Evolutionary conservation across 163 green algal species (phyloP), one percentile per base, ranked within the genome.

Genomic region (Volvox carteri): DNA sequence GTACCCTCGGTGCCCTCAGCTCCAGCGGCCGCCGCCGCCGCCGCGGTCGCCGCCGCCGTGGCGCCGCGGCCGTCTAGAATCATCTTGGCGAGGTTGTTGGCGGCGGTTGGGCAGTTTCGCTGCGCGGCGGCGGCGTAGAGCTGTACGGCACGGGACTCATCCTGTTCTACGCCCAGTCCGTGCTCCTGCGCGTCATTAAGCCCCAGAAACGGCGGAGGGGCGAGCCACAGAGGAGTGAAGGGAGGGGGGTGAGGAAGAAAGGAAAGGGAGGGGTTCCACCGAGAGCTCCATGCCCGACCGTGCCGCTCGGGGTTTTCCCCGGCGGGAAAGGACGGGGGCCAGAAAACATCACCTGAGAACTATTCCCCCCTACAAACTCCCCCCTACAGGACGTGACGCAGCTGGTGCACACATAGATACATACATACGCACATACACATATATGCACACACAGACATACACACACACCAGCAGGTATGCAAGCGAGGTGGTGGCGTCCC

Each of bases 21-120:
- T 25, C 35, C 58, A 56, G 37, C 78, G 1, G 56, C 58, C 7
- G 78, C 58, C 16, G 78, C 78, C 1, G 58, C 60, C 18, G 78
- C 56, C 25, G 60, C 60, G 28, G 42, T 70, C 39, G 37, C 56
- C 21, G 56, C 58, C 30, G 58, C 52, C 44, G 78, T 60, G 83
- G 65, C 83, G 46, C 83, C 83, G 4, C 83, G 35, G 50, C 68
- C 83, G 50, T 88, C 83, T 48, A 88, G 67, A 25, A 88, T 88
- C 83, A 88, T 88, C 50, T 88, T 88, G 48, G 68, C 83, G 35
- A 88, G 83, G 83, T 88, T 88, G 83, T 88, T 88, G 83, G 83
- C 48, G 68, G 68, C 83, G 83, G 83, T 88, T 50, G 83, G 68
- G 68, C 83, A 88, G 83, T 73, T 60, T 50, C 83, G 83, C 48